Percentiles rank a stretch among this genome's conserved stretches.
Evolutionary conservation across 139 green algal species (phyloP).

Genomic region (Micractinium sp.): DNA sequence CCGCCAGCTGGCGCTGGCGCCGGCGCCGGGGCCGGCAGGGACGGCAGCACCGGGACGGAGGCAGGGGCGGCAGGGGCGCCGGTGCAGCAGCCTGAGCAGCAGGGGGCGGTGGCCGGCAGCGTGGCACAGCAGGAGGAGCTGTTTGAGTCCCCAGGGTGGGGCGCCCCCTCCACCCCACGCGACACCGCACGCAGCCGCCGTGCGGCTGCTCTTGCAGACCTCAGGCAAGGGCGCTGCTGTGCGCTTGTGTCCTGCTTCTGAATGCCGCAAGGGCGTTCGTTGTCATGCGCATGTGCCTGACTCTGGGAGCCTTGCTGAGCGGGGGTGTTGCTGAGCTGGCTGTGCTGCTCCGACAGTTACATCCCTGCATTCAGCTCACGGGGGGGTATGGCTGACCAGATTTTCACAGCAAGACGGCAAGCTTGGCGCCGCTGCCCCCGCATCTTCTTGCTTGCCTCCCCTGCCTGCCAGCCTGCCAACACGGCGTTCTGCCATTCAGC

Average conservation of each 20-base stretch:
- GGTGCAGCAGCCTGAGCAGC: background rate
- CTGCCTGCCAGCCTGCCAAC: too few relatives aligned
- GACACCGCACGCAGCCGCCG: background rate
- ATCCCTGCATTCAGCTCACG: too few relatives aligned
- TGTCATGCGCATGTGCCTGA: background rate
- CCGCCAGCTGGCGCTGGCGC: background rate
- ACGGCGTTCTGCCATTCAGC: too few relatives aligned
- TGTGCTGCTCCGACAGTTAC: too few relatives aligned
- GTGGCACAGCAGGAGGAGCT: background rate
- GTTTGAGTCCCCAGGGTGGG: conserved; percentile 3
- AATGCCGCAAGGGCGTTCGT: background rate
- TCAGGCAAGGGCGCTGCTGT: background rate
- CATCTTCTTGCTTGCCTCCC: too few relatives aligned
- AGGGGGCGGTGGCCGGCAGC: background rate
- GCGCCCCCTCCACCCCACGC: background rate
- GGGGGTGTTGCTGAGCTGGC: too few relatives aligned
- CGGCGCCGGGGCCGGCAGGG: background rate
- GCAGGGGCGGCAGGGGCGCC: background rate
- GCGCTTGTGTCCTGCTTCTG: background rate
- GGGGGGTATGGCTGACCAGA: too few relatives aligned
- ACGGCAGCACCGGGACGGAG: background rate
- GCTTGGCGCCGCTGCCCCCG: too few relatives aligned
- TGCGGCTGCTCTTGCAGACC: background rate
- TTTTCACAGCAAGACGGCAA: too few relatives aligned
- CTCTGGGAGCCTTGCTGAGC: background rate